Base-by-base conservation (phyloP, 139 green algal genomes). In the Microglena sp. region DNA sequence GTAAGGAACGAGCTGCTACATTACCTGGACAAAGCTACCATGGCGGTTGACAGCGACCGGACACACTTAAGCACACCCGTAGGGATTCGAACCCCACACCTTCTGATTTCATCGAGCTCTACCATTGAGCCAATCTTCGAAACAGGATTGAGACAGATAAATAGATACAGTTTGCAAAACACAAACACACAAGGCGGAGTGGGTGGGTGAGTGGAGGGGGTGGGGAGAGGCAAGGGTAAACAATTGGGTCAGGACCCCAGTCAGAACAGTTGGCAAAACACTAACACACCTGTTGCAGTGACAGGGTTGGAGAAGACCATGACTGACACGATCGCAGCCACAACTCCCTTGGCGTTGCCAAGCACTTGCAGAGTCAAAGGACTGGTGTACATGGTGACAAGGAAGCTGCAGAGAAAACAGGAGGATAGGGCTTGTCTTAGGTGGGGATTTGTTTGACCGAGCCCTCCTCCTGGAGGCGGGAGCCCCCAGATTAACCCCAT, bases 271-370 rank as follows among this genome's bases (percentile, higher is more conserved):
- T 2, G 2, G 21, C 5, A 33, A 57, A 59, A 59, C 50, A 59
- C 40, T 50, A 18, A 22, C 24, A 60, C 33, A 50, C 65, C 65
- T 60, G 60, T 31, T 5, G 15, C 6, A 0, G 76, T 89, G 2
- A 94, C 87, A 4, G 82, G 82, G 70, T 98, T 98, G 1, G 60
- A 45, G 70, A 96, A 96, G 6, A 95, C 67, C 26, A 87, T 28
- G 6, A 98, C 80, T 28, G 79, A 92, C 3, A 96, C 70, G 2
- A 79, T 76, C 2, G 87, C 85, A 15, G 92, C 92, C 33, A 97
- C 85, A 60, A 96, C 90, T 3, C 92, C 90, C 81, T 98, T 98
- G 55, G 83, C 87, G 73, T 97, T 97, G 55, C 92, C 92, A n/a
- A 98, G 82, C 45, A 96, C 91, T 82, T 97, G 92, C 32, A 98